Evolutionary conservation across 805 yeast genomes (phyloP).

Genomic region (Wickerhamomyces bovis): DNA sequence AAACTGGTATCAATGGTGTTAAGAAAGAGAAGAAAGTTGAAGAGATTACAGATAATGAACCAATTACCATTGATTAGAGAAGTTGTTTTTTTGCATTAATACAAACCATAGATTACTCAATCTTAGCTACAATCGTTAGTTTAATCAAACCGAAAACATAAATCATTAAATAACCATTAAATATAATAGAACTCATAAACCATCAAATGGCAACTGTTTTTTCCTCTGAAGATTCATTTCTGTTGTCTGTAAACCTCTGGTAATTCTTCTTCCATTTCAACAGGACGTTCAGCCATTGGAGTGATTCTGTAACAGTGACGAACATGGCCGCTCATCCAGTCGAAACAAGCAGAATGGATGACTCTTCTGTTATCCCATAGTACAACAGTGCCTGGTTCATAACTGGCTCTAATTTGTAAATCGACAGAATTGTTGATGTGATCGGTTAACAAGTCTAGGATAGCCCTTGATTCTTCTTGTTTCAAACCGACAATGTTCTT

Average conservation of each 20-base stretch:
- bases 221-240: not conserved
- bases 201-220: not conserved
- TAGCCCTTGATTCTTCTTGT: constrained; percentile 59
- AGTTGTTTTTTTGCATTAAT: not conserved
- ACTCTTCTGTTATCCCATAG: constrained; percentile 77
- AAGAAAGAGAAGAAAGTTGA: not conserved
- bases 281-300: constrained; percentile 69
- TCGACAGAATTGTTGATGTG: constrained; percentile 52
- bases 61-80: constrained; percentile 5
- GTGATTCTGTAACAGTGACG: constrained; percentile 75
- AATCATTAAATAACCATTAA: not conserved
- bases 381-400: constrained; percentile 67
- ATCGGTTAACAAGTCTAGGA: constrained; percentile 50
- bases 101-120: not conserved
- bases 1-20: not conserved
- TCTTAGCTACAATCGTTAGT: not conserved
- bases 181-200: not conserved
- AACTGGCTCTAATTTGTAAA: constrained; percentile 61
- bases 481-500: constrained; percentile 67
- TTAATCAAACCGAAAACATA: not conserved
- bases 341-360: constrained; percentile 62
- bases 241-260: constrained; percentile 20
- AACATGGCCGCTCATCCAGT: constrained; percentile 60
- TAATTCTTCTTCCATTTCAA: constrained; percentile 37
- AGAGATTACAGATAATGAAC: not conserved